Percentiles rank a stretch among this genome's conserved stretches.
phyloP scores from a whole-genome alignment of 2,329 filamentous ascomycete genomes.

The Epichloe aotearoae region DNA sequence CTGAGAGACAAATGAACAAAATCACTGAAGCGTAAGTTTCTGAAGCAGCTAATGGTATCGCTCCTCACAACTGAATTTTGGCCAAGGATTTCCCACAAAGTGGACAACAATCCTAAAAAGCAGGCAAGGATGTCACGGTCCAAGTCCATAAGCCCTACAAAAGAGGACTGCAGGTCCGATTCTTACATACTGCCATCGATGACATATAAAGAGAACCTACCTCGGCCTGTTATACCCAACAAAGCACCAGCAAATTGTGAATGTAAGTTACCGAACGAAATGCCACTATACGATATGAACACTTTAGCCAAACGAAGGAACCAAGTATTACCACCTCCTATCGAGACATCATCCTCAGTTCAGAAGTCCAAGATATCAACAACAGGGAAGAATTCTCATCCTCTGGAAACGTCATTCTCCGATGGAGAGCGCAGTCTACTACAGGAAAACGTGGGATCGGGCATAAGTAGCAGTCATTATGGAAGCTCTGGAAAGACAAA shows the following conservation, averaged over 20 bases:
- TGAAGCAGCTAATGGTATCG: neutral
- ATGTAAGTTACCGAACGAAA: neutral
- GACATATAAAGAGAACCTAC: neutral
- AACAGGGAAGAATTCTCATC: neutral
- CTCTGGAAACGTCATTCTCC: neutral
- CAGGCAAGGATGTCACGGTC: conserved; percentile 7
- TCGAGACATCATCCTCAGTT: neutral
- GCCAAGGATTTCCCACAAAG: conserved; percentile 21
- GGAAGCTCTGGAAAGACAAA: neutral
- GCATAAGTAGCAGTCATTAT: neutral
- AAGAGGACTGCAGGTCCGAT: conserved; percentile 1
- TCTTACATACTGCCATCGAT: neutral
- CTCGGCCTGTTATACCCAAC: neutral
- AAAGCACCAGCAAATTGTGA: neutral
- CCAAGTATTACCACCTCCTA: neutral
- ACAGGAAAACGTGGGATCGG: neutral
- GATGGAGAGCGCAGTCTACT: neutral
- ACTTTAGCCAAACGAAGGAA: conserved; percentile 4
- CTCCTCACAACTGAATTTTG: neutral
- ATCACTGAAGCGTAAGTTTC: conserved; percentile 30
- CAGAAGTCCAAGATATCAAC: conserved; percentile 7
- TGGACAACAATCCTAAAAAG: conserved; percentile 14
- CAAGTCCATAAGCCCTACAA: neutral
- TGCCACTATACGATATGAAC: neutral
- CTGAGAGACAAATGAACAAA: conserved; percentile 34